A percentile compares a stretch with the other conserved stretches of the same genome.
Evolutionary conservation across 169 alveolate genomes (phyloP).

Genomic region (Eimeria praecox): DNA sequence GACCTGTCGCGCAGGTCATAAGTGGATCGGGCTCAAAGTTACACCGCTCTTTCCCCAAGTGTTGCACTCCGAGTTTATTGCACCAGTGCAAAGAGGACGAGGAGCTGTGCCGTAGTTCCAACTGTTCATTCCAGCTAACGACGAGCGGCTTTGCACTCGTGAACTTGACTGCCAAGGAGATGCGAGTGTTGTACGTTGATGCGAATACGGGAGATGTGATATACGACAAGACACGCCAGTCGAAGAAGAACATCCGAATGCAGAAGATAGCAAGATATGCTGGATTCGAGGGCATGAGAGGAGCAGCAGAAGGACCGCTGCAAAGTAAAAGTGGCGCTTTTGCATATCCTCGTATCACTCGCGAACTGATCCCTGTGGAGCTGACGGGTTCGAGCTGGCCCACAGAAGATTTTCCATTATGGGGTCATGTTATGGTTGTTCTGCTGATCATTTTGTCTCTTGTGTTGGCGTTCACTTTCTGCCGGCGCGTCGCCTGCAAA

Average conservation of each 20-base stretch:
- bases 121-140: background rate
- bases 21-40: conserved; percentile 64
- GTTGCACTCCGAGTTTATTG: background rate
- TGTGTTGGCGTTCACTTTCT: background rate
- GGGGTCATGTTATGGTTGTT: background rate
- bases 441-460: background rate
- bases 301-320: background rate
- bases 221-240: background rate
- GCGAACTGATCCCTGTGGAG: background rate
- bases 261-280: background rate
- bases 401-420: background rate
- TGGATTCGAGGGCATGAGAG: background rate
- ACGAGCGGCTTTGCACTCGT: background rate
- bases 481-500: background rate
- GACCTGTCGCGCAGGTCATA: conserved; percentile 19
- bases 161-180: background rate
- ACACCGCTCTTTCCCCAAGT: background rate
- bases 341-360: background rate
- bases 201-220: conserved; percentile 17
- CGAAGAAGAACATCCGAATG: conserved; percentile 3
- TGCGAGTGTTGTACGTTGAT: background rate
- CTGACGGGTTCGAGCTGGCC: background rate
- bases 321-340: background rate
- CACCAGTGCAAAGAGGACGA: background rate
- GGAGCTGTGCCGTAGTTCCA: background rate